Conservation (phyloP, 345 rosid species). For the Physaria fendleri region DNA sequence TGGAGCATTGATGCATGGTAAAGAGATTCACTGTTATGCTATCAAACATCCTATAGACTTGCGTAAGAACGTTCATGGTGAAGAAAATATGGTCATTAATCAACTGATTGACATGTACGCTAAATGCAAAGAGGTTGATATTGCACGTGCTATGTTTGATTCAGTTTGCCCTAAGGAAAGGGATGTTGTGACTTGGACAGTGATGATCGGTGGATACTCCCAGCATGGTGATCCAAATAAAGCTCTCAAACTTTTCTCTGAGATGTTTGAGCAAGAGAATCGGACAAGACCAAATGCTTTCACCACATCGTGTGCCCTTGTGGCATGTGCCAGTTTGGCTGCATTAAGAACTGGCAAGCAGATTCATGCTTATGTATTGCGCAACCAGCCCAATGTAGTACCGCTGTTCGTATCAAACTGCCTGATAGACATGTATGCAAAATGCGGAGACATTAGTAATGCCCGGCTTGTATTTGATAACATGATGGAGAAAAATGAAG, state of each 20-base stretch:
- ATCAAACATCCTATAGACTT: conserved; percentile 47
- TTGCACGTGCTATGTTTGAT: conserved; percentile 54
- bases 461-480: conserved; percentile 56
- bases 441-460: conserved; percentile 56
- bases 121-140: conserved; percentile 45
- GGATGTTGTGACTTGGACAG: conserved; percentile 83
- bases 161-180: conserved; percentile 35
- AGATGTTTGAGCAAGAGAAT: conserved; percentile 43
- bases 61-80: conserved; percentile 31
- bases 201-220: conserved; percentile 77
- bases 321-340: conserved; percentile 73
- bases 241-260: conserved; percentile 56
- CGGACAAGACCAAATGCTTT: conserved; percentile 61
- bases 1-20: conserved; percentile 62
- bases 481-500: conserved; percentile 51
- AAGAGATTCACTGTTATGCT: conserved; percentile 65
- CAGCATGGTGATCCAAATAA: conserved; percentile 77
- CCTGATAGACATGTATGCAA: conserved; percentile 77
- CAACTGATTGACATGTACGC: conserved; percentile 79
- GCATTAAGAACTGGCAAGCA: conserved; percentile 63
- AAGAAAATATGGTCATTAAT: conserved; percentile 51
- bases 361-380: conserved; percentile 61
- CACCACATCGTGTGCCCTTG: conserved; percentile 68
- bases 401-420: conserved; percentile 54
- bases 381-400: conserved; percentile 36